Evolutionary conservation across 495 filamentous ascomycete species (phyloP), one percentile per base, ranked within the genome.

Genomic region (Friedmanniomyces simplex): DNA sequence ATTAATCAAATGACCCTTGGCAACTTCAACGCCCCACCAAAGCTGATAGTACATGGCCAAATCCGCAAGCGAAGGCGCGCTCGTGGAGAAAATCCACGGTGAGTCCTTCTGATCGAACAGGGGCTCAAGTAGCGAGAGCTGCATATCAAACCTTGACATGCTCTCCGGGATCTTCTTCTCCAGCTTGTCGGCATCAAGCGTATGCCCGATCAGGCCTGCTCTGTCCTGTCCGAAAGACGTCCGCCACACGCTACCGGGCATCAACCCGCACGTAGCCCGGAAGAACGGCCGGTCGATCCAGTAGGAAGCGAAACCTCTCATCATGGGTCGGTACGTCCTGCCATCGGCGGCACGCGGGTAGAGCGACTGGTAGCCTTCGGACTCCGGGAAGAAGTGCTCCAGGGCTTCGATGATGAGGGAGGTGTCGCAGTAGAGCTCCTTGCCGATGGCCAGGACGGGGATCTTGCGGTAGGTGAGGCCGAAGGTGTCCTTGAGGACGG

Each of bases 391-490:
- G 57, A 59, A 60, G 39, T 63, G 63, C 56, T 71, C 69, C 14
- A 71, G 49, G 3, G 67, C 68, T 50, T 70, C 68, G 53, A 67
- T 53, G 56, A 70, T 68, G 42, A 68, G 46, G 25, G 59, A 60
- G 24, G 66, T 68, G 41, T 70, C 68, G 32, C 68, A 70, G 60
- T 68, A 70, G 45, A 70, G 26, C 14, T 70, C 66, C 13, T 60
- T 50, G 36, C 66, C 68, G 41, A 70, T 63, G 25, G 63, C 62
- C 22, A 68, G 51, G 18, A 69, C 54, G 28, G 67, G 67, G 42
- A 69, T 68, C 49, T 66, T 68, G 37, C 67, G 67, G 57, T 69
- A 68, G 1, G 64, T 59, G 30, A 69, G 54, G 26, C 47, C 54
- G 55, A 69, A 67, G 16, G 59, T 62, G 22, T 63, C 45, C 39